Conservation (phyloP, 805 yeast genomes). For the Jamesozyma spencerorum region DNA sequence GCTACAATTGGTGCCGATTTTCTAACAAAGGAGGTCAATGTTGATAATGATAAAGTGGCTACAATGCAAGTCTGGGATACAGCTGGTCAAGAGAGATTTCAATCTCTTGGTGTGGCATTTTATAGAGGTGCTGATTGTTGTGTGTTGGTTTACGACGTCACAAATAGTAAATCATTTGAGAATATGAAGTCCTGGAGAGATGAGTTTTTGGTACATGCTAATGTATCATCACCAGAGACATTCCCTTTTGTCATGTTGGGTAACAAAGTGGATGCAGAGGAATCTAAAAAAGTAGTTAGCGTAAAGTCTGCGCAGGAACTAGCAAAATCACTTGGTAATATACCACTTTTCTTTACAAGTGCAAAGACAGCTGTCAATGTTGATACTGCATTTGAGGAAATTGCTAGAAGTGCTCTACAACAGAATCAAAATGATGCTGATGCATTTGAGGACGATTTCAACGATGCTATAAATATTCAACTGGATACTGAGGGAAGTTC, state of each 20-base stretch:
- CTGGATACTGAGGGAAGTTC: slow-evolving; percentile 71
- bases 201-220: slow-evolving; percentile 88
- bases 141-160: slow-evolving; percentile 90
- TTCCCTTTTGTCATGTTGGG: slow-evolving; percentile 95
- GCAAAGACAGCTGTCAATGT: slow-evolving; percentile 95
- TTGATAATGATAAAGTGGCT: slow-evolving; percentile 57
- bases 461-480: slow-evolving; percentile 92
- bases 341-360: slow-evolving; percentile 94
- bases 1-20: slow-evolving; percentile 98
- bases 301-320: slow-evolving; percentile 51
- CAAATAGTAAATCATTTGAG: slow-evolving; percentile 88
- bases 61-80: slow-evolving; percentile 90
- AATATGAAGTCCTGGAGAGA: slow-evolving; percentile 87
- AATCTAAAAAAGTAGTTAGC: slow-evolving; percentile 66
- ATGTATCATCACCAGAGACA: slow-evolving; percentile 85
- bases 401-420: slow-evolving; percentile 89
- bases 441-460: slow-evolving; percentile 86
- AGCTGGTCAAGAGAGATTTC: slow-evolving; percentile 97
- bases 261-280: slow-evolving; percentile 91
- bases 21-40: slow-evolving; percentile 76
- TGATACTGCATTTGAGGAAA: slow-evolving; percentile 90
- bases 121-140: slow-evolving; percentile 98
- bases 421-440: slow-evolving; percentile 66
- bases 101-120: slow-evolving; percentile 91
- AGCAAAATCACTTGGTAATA: slow-evolving; percentile 57